Percentiles rank a stretch among this genome's conserved stretches.
Conservation (phyloP, 768 basidiomycete species). For the Podaxis sp. region DNA sequence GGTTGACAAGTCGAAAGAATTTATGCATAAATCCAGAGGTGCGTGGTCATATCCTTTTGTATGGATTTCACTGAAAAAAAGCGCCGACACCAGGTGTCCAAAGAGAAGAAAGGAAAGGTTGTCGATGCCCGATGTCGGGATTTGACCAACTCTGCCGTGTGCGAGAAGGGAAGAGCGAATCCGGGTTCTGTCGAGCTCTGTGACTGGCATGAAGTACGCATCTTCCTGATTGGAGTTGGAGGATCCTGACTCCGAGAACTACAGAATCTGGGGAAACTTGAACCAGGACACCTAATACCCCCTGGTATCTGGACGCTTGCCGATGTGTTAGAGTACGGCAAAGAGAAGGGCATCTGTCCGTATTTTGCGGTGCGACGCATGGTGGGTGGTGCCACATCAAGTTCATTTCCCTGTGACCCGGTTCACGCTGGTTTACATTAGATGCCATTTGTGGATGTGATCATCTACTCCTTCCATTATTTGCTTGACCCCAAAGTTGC, state of each 20-base stretch:
- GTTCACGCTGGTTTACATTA: slow-evolving; percentile 29
- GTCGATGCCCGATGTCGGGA: slow-evolving; percentile 98
- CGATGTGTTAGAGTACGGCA: slow-evolving; percentile 86
- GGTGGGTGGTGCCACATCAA: slow-evolving; percentile 43
- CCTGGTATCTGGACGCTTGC: slow-evolving; percentile 93
- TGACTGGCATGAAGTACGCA: slow-evolving; percentile 88
- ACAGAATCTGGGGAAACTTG: slow-evolving; percentile 79
- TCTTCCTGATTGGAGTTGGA: slow-evolving; percentile 4
- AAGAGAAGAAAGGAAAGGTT: slow-evolving; percentile 97
- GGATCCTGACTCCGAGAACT: slow-evolving; percentile 13
- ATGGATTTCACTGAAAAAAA: background rate
- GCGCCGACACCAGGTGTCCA: slow-evolving; percentile 66
- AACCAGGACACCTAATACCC: slow-evolving; percentile 79
- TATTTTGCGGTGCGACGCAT: slow-evolving; percentile 96
- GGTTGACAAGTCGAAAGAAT: slow-evolving; percentile 94
- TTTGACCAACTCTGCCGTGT: slow-evolving; percentile 80
- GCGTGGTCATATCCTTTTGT: slow-evolving; percentile 18
- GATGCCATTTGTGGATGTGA: slow-evolving; percentile 94
- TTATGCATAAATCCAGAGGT: slow-evolving; percentile 95
- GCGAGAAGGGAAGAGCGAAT: slow-evolving; percentile 79
- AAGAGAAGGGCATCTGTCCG: slow-evolving; percentile 84
- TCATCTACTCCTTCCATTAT: slow-evolving; percentile 99
- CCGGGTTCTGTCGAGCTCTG: slow-evolving; percentile 93
- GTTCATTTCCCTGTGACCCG: background rate
- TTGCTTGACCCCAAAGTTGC: slow-evolving; percentile 98